Evolutionary conservation across 768 basidiomycete genomes (phyloP).

Genomic region (Boletus subcaerulescens): DNA sequence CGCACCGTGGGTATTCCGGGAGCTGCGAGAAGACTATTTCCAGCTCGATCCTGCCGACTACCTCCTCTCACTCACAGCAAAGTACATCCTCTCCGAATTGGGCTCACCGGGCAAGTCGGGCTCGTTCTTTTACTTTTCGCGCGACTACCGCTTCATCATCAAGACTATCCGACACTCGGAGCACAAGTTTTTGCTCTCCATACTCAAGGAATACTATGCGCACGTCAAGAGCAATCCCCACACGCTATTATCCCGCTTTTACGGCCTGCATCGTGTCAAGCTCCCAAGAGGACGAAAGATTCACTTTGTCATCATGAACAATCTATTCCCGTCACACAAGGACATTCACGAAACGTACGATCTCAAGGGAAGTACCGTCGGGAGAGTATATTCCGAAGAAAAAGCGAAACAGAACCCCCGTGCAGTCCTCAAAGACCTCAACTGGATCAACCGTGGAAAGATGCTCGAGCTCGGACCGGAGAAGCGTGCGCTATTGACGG

Average conservation of each 20-base stretch:
- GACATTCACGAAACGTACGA: constrained; percentile 98
- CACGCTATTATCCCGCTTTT: constrained; percentile 90
- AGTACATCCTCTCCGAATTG: constrained; percentile 96
- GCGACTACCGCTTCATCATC: constrained; percentile 99
- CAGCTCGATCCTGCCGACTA: constrained; percentile 97
- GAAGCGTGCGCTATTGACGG: constrained; percentile 85
- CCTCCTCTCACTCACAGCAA: constrained; percentile 91
- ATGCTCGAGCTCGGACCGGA: constrained; percentile 91
- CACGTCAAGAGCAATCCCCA: constrained; percentile 92
- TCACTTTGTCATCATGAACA: constrained; percentile 99
- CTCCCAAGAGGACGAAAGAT: constrained; percentile 92
- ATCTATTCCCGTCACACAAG: constrained; percentile 94
- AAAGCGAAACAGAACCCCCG: constrained; percentile 73
- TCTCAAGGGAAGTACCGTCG: constrained; percentile 92
- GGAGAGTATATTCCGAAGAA: constrained; percentile 83
- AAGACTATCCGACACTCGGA: constrained; percentile 96
- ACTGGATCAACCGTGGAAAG: constrained; percentile 85
- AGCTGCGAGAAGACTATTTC: constrained; percentile 91
- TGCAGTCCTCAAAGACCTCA: constrained; percentile 92
- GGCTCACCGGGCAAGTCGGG: constrained; percentile 98
- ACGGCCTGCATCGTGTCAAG: constrained; percentile 97
- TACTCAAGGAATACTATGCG: constrained; percentile 79
- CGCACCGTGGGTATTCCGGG: constrained; percentile 96
- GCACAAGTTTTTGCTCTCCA: constrained; percentile 86
- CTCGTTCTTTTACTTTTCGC: constrained; percentile 98